Conservation (phyloP, 176 grass and related monocot species). For the Bonia amplexicaulis region DNA sequence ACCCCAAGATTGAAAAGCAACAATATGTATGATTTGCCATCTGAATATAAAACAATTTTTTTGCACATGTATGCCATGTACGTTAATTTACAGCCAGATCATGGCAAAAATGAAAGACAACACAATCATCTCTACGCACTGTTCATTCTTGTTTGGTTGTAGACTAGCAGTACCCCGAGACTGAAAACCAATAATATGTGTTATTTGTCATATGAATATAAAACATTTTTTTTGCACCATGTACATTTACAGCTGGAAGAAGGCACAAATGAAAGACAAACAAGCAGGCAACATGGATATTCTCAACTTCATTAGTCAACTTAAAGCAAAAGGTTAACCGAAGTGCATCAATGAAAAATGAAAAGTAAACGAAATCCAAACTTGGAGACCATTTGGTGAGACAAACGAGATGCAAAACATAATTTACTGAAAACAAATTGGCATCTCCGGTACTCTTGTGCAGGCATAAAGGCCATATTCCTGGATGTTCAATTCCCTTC, state of each 20-base stretch:
- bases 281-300: neutral
- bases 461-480: slow-evolving; percentile 2
- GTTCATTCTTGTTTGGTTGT: neutral
- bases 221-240: neutral
- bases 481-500: neutral
- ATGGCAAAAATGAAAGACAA: neutral
- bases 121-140: neutral
- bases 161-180: neutral
- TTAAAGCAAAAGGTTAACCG: neutral
- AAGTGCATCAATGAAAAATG: neutral
- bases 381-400: neutral
- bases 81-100: no score
- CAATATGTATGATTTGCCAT: neutral
- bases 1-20: neutral
- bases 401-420: neutral
- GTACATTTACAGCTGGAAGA: neutral
- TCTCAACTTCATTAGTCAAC: neutral
- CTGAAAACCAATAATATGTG: neutral
- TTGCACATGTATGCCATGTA: neutral
- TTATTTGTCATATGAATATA: neutral
- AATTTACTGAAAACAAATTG: neutral
- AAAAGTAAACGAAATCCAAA: neutral
- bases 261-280: neutral
- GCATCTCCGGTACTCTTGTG: slow-evolving; percentile 7
- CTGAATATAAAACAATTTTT: neutral